phyloP scores from a whole-genome alignment of 2,329 filamentous ascomycete species.

The Curvularia hawaiiensis region DNA sequence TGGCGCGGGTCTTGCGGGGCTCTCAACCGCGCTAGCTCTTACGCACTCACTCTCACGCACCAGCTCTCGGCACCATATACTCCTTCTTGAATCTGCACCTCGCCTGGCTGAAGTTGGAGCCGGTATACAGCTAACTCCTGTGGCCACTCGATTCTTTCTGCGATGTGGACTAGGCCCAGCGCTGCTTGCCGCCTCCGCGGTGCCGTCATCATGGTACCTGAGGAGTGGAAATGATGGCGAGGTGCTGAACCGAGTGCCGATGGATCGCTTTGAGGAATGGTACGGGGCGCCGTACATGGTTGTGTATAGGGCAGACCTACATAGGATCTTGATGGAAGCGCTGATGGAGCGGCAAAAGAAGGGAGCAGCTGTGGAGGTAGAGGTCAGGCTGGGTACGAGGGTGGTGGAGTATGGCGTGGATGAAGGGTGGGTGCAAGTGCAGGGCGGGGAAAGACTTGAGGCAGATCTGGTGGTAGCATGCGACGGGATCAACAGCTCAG shows the following conservation, averaged over 20 bases:
- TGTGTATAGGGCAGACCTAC: neutral
- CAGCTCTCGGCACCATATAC: neutral
- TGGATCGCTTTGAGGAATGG: neutral
- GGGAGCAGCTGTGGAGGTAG: neutral
- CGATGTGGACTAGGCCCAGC: neutral
- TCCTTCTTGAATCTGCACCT: neutral
- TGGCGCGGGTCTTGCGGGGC: neutral
- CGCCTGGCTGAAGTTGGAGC: neutral
- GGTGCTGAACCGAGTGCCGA: neutral
- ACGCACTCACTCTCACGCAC: neutral
- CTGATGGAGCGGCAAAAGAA: neutral
- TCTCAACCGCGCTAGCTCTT: neutral
- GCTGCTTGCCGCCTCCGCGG: neutral
- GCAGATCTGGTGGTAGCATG: neutral
- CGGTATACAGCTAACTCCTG: neutral
- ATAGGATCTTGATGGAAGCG: neutral
- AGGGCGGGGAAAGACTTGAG: neutral
- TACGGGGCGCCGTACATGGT: neutral
- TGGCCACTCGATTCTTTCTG: neutral
- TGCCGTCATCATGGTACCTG: neutral
- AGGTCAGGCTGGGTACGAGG: neutral
- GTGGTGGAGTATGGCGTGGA: neutral
- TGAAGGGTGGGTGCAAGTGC: neutral
- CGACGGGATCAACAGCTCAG: neutral
- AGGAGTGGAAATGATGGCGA: neutral